Conservation (phyloP, 306 rosid species). For the Malus fusca region DNA sequence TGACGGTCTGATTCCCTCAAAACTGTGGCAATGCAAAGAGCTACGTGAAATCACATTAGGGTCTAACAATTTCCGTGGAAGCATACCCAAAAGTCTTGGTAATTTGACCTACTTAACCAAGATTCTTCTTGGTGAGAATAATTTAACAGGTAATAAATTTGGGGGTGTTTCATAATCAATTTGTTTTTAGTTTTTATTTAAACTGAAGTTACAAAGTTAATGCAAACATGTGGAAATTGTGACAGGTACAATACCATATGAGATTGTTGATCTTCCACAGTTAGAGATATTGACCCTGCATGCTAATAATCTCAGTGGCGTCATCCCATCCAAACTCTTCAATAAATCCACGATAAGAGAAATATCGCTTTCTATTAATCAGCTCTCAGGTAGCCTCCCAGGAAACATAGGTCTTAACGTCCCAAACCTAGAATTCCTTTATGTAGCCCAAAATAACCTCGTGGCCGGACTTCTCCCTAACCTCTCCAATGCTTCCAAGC, state of each 20-base stretch:
- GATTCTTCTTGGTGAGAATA: too few species aligned
- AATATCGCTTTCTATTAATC: not conserved
- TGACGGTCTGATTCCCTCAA: not conserved
- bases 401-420: not conserved
- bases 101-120: too few species aligned
- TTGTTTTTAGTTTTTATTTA: too few species aligned
- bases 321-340: not conserved
- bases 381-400: not conserved
- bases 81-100: too few species aligned
- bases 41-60: accelerated
- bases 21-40: not conserved
- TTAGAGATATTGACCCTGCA: not conserved
- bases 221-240: too few species aligned
- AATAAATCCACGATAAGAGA: not conserved
- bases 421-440: not conserved
- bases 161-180: too few species aligned
- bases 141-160: too few species aligned
- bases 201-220: too few species aligned
- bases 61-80: too few species aligned
- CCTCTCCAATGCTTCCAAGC: not conserved
- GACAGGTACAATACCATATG: not conserved
- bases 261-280: not conserved
- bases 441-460: not conserved
- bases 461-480: not conserved
- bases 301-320: not conserved